Evolutionary conservation across 805 yeast genomes (phyloP), one percentile per base, ranked within the genome.

Genomic region (Vanderwaltozyma polyspora): DNA sequence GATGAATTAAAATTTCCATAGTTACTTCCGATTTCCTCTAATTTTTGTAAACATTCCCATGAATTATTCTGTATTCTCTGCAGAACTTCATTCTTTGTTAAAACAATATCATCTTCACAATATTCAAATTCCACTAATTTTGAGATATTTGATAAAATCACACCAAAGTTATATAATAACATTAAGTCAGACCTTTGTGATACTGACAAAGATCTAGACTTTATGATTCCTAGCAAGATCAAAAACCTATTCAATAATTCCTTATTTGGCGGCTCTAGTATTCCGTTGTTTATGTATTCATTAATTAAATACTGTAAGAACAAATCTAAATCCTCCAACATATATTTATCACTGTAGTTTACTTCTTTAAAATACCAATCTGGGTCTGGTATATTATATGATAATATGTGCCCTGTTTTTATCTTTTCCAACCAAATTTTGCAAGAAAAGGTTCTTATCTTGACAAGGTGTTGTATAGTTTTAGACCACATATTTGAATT

Each of bases 101-200:
- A 48, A 45, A 18, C 37, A 45, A 13, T 39, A 31, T 24, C 17
- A 42, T 43, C 26, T 29, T n/a, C 19, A 34, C 28, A 11, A 17
- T 6, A n/a, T 4, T 16, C 18, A 17, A 21, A 18, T 18, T 26
- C 8, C 4, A 23, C 19, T 11, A 12, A n/a, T n/a, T n/a, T n/a
- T n/a, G n/a, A n/a, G n/a, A n/a, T n/a, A n/a, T n/a, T 15, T 5
- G n/a, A 10, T n/a, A 49, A 36, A 12, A 46, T 46, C 22, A 32
- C 26, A 2, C 48, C 32, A 19, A 49, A 37, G 34, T 49, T 43
- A 23, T 45, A 31, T n/a, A 42, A 39, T n/a, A 48, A 23, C 51
- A 45, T 45, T 18, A 49, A 12, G n/a, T 44, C 41, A 2, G 52
- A 32, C 15, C 42, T 38, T 30, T 49, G 55, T 5, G 49, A 38